These are phyloP conservation scores for Spongospora subterranea DNA, from an alignment of 208 protist genomes.

Conservation along the genomic window DNA sequence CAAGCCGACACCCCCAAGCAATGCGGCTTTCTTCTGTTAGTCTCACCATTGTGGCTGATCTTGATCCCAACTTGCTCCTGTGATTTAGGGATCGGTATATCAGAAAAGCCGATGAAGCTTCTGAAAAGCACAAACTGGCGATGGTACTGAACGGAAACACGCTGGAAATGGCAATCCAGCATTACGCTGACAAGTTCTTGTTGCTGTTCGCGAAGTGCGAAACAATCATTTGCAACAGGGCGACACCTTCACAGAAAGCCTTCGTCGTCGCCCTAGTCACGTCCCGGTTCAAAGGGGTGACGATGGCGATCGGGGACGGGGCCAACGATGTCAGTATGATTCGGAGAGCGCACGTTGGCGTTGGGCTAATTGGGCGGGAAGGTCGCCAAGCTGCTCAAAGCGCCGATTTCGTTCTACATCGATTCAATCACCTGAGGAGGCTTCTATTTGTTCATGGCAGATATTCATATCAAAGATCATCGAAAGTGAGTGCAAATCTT, in stretches of 20 bases:
- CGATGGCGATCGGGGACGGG: constrained; percentile 94
- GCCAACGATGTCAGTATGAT: constrained; percentile 98
- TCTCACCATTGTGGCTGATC: background rate
- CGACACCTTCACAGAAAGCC: constrained; percentile 97
- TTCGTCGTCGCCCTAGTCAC: constrained; percentile 87
- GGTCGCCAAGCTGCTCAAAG: constrained; percentile 95
- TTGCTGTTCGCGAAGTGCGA: constrained; percentile 75
- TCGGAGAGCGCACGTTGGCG: constrained; percentile 88
- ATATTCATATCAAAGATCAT: constrained; percentile 76
- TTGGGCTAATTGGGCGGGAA: constrained; percentile 96
- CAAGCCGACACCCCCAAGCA: constrained; percentile 33
- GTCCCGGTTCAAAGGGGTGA: constrained; percentile 68
- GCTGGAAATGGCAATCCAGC: constrained; percentile 26
- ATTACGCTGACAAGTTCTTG: constrained; percentile 65
- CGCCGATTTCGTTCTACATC: constrained; percentile 94
- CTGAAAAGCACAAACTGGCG: background rate
- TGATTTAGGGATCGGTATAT: constrained; percentile 48
- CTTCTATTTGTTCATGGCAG: constrained; percentile 84
- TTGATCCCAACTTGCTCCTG: too few relatives aligned
- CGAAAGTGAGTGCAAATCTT: constrained; percentile 44
- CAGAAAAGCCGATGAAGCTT: background rate
- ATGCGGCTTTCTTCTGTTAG: constrained; percentile 26
- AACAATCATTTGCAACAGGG: constrained; percentile 91
- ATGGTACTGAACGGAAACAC: constrained; percentile 47
- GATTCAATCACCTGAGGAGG: constrained; percentile 72